Base-by-base conservation (phyloP, 2,329 filamentous ascomycete species). In the Monosporascus sp. region DNA sequence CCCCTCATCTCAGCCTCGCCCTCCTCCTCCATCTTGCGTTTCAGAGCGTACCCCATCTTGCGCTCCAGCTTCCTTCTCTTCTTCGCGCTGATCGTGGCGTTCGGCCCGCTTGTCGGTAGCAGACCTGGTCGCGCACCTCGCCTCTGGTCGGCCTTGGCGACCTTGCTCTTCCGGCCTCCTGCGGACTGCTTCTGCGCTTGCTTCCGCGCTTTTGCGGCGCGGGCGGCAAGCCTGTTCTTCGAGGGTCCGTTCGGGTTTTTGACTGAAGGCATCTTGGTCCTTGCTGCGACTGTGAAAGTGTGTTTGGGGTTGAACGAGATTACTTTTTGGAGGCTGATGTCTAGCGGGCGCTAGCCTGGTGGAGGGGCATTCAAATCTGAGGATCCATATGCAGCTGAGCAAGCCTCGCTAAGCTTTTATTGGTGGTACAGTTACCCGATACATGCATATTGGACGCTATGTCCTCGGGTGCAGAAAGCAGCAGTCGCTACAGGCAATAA, bases 231-330 rank as follows among this genome's bases (percentile, higher is more conserved):
- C 15, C 79, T 76, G 73, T 81, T 81, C 63, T 76, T 77, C 50
- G 78, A 82, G 9, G 74, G 73, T 47, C 72, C 74, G 74, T 83
- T 83, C 63, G 80, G 80, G 70, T 82, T 84, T 59, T 78, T 78
- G 61, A 81, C 75, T 48, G 79, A 82, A 17, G 77, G 74, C 78
- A 81, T 82, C 20, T 51, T 66, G 57, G 27, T 31, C 27, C 9
- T 31, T 31, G 8, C 8, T 31, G 27, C 11, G 27, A 31, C 9
- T 31, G 25, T 9, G 27, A 11, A 11, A 31, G 27, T 11, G 27
- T 31, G 25, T 31, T 31, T 31, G 1, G 8, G 27, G 27, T 1
- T 31, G 27, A 31, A 31, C 8, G 27, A 31, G 27, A 11, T 31
- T 31, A 31, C 27, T 31, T 31, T 31, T 31, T 31, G 27, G 27